These are phyloP conservation scores for Aspergillus sp. DNA, from an alignment of 2,329 filamentous ascomycete species.

Conservation along the genomic window DNA sequence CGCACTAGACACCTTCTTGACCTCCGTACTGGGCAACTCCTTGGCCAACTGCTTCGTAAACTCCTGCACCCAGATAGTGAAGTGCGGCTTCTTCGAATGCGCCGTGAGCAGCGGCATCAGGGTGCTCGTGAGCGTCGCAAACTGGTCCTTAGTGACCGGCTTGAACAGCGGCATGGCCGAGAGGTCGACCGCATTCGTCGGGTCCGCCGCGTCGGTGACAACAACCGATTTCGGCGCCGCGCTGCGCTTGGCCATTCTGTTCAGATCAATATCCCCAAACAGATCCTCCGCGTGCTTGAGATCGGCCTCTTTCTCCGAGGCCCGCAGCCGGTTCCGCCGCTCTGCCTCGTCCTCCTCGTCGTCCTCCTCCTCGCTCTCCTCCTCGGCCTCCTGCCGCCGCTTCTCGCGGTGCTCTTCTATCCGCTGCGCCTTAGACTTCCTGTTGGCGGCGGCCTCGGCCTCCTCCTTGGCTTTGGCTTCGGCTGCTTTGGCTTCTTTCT, in stretches of 20 bases:
- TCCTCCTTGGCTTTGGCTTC: slow-evolving; percentile 84
- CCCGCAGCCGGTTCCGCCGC: slow-evolving; percentile 63
- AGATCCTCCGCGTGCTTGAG: slow-evolving; percentile 84
- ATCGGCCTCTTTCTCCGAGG: slow-evolving; percentile 78
- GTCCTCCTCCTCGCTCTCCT: slow-evolving; percentile 48
- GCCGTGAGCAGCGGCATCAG: slow-evolving; percentile 67
- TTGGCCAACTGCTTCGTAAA: slow-evolving; percentile 79
- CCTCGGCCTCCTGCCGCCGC: slow-evolving; percentile 50
- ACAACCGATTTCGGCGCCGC: slow-evolving; percentile 58
- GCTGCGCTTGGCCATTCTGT: slow-evolving; percentile 55
- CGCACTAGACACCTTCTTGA: slow-evolving; percentile 86
- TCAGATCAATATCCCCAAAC: slow-evolving; percentile 66
- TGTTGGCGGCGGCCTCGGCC: slow-evolving; percentile 75
- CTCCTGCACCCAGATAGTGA: slow-evolving; percentile 80
- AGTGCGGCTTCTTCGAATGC: slow-evolving; percentile 82
- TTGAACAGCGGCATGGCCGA: slow-evolving; percentile 75
- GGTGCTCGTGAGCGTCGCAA: slow-evolving; percentile 66
- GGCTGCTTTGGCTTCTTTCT: slow-evolving; percentile 80
- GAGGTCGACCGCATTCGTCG: slow-evolving; percentile 71
- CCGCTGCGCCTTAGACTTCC: slow-evolving; percentile 81
- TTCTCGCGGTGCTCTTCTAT: slow-evolving; percentile 68
- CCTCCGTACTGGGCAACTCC: slow-evolving; percentile 81
- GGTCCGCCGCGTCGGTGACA: slow-evolving; percentile 58
- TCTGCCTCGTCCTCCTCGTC: slow-evolving; percentile 63
- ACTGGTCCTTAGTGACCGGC: slow-evolving; percentile 77